Conservation (phyloP, 2,329 filamentous ascomycete species). For the Ceratocystis papillata region DNA sequence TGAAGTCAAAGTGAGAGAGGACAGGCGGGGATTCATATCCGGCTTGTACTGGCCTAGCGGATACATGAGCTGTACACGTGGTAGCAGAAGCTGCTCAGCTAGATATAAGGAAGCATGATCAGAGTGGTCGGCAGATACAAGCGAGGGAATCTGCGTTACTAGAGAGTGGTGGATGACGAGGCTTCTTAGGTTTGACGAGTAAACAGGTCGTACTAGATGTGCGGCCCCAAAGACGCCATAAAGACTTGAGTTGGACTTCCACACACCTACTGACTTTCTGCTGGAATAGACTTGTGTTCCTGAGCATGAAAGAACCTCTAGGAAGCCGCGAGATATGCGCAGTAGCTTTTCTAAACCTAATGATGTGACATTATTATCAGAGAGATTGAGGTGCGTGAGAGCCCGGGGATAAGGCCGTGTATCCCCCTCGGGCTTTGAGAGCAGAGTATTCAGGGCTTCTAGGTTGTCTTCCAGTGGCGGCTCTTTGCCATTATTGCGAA, state of each 20-base stretch:
- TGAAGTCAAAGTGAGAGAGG: slow-evolving; percentile 42
- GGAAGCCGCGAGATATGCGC: slow-evolving; percentile 34
- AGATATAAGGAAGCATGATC: slow-evolving; percentile 33
- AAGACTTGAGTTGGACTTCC: slow-evolving; percentile 31
- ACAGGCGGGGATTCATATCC: slow-evolving; percentile 46
- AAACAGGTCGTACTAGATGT: slow-evolving; percentile 42
- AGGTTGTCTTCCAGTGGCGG: slow-evolving; percentile 31
- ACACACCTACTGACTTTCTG: slow-evolving; percentile 28
- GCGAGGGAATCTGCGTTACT: slow-evolving; percentile 43
- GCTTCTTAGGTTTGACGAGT: slow-evolving; percentile 43
- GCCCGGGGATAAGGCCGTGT: slow-evolving; percentile 14
- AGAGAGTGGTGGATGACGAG: slow-evolving; percentile 50
- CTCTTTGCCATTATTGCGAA: slow-evolving; percentile 30
- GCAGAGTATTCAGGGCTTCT: slow-evolving; percentile 26
- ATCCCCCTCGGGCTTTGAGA: slow-evolving; percentile 27
- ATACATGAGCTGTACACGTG: slow-evolving; percentile 38
- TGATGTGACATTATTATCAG: slow-evolving; percentile 39
- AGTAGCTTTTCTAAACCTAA: slow-evolving; percentile 38
- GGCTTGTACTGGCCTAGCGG: slow-evolving; percentile 40
- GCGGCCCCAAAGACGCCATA: slow-evolving; percentile 38
- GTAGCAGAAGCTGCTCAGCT: slow-evolving; percentile 38
- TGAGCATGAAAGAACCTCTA: slow-evolving; percentile 38
- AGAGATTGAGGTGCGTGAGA: slow-evolving; percentile 47
- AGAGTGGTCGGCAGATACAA: slow-evolving; percentile 34
- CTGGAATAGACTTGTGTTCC: slow-evolving; percentile 15